These are phyloP conservation scores for Mikania micrantha DNA, from an alignment of 129 eudicot genomes.

Conservation along the genomic window DNA sequence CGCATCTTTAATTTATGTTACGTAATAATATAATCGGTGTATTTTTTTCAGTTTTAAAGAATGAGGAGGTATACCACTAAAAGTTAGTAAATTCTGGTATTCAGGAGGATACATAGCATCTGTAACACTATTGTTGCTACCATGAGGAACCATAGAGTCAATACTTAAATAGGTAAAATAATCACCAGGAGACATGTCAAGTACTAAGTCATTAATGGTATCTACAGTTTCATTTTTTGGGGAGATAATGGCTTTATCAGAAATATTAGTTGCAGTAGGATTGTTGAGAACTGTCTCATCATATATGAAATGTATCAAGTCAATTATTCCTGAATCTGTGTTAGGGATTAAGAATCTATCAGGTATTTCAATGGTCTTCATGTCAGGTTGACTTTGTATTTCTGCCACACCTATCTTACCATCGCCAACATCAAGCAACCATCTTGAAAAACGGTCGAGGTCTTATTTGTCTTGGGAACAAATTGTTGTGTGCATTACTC, in stretches of 20 bases:
- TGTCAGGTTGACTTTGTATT: too few species aligned
- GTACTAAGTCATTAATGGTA: neutral
- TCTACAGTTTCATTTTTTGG: neutral
- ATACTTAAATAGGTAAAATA: neutral
- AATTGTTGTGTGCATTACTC: neutral
- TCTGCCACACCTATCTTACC: neutral
- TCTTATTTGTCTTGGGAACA: neutral
- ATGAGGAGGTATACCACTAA: too few species aligned
- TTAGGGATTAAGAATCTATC: neutral
- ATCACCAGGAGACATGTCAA: neutral
- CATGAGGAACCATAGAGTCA: neutral
- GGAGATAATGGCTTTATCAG: neutral
- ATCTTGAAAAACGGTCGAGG: neutral
- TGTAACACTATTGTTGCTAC: neutral
- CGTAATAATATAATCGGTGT: too few species aligned
- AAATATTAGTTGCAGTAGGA: neutral
- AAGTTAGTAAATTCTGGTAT: neutral
- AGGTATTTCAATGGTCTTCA: neutral
- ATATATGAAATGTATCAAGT: neutral
- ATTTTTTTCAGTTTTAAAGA: too few species aligned
- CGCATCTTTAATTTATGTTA: too few species aligned
- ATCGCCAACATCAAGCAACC: neutral
- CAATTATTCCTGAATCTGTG: neutral
- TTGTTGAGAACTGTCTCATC: neutral
- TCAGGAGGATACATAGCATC: neutral